Percentiles rank a stretch among this genome's conserved stretches.
Conservation (phyloP, 192 early-diverging fungal genomes). For the Umbelopsis sp. region DNA sequence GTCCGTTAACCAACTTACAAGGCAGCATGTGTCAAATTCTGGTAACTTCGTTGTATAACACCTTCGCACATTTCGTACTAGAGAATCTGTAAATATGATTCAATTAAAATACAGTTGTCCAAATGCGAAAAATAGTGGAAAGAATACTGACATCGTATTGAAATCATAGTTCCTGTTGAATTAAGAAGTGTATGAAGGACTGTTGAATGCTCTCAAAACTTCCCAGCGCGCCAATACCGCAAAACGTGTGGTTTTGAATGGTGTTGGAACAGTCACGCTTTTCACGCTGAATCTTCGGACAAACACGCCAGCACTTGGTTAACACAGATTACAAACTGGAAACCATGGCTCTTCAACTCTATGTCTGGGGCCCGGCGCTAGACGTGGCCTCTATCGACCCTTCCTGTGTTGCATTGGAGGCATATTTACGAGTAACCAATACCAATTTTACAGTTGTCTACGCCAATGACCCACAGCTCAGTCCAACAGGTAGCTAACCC, state of each 20-base stretch:
- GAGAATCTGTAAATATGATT: neutral
- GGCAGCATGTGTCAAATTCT: neutral
- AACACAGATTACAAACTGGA: neutral
- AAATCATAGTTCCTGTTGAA: neutral
- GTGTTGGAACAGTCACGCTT: too few relatives aligned
- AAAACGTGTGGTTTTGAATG: too few relatives aligned
- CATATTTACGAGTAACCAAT: conserved; percentile 60
- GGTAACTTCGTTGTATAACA: neutral
- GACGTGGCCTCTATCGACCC: conserved; percentile 73
- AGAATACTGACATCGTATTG: neutral
- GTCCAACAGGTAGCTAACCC: conserved; percentile 57
- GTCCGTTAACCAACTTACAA: neutral
- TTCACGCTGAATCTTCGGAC: too few relatives aligned
- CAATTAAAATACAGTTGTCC: neutral
- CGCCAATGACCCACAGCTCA: conserved; percentile 61
- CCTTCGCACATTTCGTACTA: neutral
- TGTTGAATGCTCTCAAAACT: too few relatives aligned
- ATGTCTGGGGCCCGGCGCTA: conserved; percentile 68
- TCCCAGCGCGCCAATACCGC: too few relatives aligned
- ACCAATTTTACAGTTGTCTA: conserved; percentile 59
- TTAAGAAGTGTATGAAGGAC: too few relatives aligned
- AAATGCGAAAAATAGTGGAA: neutral
- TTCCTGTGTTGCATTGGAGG: conserved; percentile 62
- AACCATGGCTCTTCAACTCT: conserved; percentile 54
- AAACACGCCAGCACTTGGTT: neutral